Conservation (phyloP, 169 alveolate genomes). For the Perkinsus olseni region DNA sequence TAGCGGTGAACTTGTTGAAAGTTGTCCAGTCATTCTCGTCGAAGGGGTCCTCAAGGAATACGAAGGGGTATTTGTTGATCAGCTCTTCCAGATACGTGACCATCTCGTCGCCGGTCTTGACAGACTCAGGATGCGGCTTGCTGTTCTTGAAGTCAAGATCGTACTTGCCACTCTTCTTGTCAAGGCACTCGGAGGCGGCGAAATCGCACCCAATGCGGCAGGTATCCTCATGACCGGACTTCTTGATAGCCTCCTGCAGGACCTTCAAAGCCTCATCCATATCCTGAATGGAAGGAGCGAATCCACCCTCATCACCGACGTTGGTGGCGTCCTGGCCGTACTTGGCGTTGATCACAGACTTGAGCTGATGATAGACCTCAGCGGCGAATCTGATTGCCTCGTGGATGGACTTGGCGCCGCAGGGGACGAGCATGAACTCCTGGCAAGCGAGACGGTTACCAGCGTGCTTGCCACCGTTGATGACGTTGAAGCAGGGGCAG, state of each 20-base stretch:
- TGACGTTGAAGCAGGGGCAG: constrained; percentile 86
- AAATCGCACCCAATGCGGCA: constrained; percentile 86
- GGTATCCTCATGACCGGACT: constrained; percentile 93
- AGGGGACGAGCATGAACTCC: constrained; percentile 95
- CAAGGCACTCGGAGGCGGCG: constrained; percentile 97
- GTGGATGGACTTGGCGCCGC: constrained; percentile 90
- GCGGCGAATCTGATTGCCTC: constrained; percentile 93
- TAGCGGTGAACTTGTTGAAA: constrained; percentile 75
- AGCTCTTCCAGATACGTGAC: constrained; percentile 64
- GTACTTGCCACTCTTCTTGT: constrained; percentile 69
- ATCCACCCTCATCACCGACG: constrained; percentile 99
- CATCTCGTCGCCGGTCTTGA: constrained; percentile 75
- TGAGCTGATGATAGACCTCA: constrained; percentile 93
- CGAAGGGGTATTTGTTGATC: constrained; percentile 80
- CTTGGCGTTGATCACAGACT: constrained; percentile 84
- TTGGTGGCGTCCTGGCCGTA: constrained; percentile 96
- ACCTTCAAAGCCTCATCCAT: constrained; percentile 92
- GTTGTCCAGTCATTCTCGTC: constrained; percentile 95
- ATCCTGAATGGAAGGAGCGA: constrained; percentile 92
- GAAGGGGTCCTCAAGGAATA: constrained; percentile 96
- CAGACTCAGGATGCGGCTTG: constrained; percentile 58
- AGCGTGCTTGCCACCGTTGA: constrained; percentile 93
- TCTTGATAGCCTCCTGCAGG: constrained; percentile 86
- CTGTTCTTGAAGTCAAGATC: constrained; percentile 89
- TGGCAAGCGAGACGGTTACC: constrained; percentile 55